These are phyloP conservation scores for Boletellus ananas DNA, from an alignment of 768 basidiomycete species.

Conservation along the genomic window DNA sequence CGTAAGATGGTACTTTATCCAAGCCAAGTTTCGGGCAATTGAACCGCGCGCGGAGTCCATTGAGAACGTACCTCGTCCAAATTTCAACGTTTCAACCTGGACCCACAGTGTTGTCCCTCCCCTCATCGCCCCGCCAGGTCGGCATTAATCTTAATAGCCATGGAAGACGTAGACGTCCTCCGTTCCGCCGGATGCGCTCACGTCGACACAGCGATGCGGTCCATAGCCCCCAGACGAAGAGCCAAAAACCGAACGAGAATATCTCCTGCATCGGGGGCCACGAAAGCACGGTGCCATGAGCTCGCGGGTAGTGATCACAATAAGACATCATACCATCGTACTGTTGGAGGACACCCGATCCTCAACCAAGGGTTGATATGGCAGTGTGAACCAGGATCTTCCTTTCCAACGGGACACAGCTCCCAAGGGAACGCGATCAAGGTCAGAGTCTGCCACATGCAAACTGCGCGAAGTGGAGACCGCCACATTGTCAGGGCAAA, in stretches of 20 bases:
- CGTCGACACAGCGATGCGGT: no score
- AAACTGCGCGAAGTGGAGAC: background rate
- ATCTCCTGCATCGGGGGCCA: background rate
- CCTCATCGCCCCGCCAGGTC: no score
- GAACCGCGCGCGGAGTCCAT: background rate
- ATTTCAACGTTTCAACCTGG: background rate
- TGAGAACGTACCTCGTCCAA: background rate
- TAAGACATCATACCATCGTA: background rate
- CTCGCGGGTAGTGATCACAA: slow-evolving; percentile 5
- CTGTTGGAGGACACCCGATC: background rate
- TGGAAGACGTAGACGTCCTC: no score
- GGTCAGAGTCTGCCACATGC: background rate
- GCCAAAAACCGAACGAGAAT: no score
- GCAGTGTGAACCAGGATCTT: slow-evolving; percentile 4
- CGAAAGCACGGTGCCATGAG: background rate
- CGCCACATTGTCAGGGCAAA: background rate
- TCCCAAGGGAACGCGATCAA: background rate
- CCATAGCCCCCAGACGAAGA: no score
- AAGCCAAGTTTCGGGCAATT: background rate
- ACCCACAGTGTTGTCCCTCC: background rate
- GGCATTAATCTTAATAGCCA: no score
- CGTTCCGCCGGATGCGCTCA: no score
- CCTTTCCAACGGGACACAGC: background rate
- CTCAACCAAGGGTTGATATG: background rate
- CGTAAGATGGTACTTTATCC: background rate